Evolutionary conservation across 2,329 filamentous ascomycete genomes (phyloP), one percentile per base, ranked within the genome.

Genomic region (Biscogniauxia sp.): DNA sequence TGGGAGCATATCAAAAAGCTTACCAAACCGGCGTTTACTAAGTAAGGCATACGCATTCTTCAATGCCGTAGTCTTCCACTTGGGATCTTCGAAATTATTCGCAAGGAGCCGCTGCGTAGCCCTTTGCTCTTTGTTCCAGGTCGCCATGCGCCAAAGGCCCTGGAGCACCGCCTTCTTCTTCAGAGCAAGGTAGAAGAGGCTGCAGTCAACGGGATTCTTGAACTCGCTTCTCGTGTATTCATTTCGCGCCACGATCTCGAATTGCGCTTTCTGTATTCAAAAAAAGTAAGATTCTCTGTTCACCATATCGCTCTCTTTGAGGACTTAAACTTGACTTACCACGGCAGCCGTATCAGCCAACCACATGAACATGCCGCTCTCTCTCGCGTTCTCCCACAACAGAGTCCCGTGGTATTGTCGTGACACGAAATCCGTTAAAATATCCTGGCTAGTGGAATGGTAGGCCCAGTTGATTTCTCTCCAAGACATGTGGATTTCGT

Each of bases 11-110:
- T 32, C 6, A 3, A 32, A 8, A 32, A 32, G 11, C 82, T 72
- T 75, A 92, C 90, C 86, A 73, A 97, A 97, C 55, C 95, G 84
- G 52, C 92, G 85, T 76, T 93, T 96, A 66, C 94, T 95, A 72
- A 99, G 88, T 58, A 99, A 77, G 2, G 95, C 94, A 76, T 97
- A 99, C 0, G 95, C 95, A 73, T 99, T 99, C 77, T 99, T 99
- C 61, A 96, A 79, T 0, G 95, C 95, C 4, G 92, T 87, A 1
- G 91, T 96, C 73, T 86, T 90, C 91, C 95, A 98, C 67, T 91
- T 89, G 0, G 88, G 83, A 63, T 97, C 91, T 3, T 86, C 82
- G 74, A 99, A 99, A 73, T 98, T 93, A 70, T 97, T 96, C n/a
- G 89, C 84, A 20, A 99, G 80, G 28, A 99, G 82, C 62, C 85